Base-by-base conservation (phyloP, 2,329 filamentous ascomycete species). In the Lasiodiplodia gonubiensis region DNA sequence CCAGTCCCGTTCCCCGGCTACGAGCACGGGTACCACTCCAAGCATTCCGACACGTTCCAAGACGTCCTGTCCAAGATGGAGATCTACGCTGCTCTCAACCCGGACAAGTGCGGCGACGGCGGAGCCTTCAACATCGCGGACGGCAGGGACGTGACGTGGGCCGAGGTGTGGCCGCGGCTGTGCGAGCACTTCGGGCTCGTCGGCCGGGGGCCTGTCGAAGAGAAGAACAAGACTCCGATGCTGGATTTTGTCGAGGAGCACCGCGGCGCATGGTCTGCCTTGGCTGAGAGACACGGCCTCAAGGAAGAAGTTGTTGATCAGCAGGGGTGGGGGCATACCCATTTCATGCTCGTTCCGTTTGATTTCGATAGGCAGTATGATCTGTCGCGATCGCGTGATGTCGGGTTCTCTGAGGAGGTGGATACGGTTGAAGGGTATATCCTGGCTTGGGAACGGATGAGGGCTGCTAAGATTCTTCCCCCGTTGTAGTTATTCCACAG, bases 181-280 rank as follows among this genome's bases (percentile, higher is more conserved):
- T 82, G 80, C 70, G 76, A 80, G 7, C 83, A 82, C 70, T 84
- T 84, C 73, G 79, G 80, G 2, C 72, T 84, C 48, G 79, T 80
- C 69, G 82, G 81, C 1, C 78, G 78, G 8, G 73, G 73, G 0
- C 75, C 75, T 6, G 71, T 33, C 30, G 30, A 71, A 63, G 70
- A 73, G 65, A 70, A 73, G 65, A 70, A 72, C 30, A 69, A 74
- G 21, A 73, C 74, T 7, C 74, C 76, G 68, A 74, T 74, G 2
- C 73, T 72, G 11, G 72, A 72, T 8, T 77, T 76, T 55, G 73
- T 77, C 51, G 71, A 69, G 51, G 70, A 68, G 54, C 74, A 77
- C 61, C 71, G 70, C 51, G 72, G 73, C 39, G 66, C 74, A 25
- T 76, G 75, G 75, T 70, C 73, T 46, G 72, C 72, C 39, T 65